phyloP scores from a whole-genome alignment of 768 basidiomycete species.

The Podaxis sp. region DNA sequence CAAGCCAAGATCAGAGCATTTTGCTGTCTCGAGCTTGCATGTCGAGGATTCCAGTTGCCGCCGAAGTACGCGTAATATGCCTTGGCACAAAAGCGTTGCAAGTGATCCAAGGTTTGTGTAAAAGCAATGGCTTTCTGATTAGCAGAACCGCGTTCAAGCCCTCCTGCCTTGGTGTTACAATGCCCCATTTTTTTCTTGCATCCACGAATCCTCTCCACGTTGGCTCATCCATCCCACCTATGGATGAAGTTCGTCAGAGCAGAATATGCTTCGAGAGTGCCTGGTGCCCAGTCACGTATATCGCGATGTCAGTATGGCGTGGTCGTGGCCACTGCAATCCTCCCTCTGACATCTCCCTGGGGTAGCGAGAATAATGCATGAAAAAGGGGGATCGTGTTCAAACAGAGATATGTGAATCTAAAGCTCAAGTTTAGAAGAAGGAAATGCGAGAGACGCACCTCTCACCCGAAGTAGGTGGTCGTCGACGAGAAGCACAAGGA shows the following conservation, averaged over 20 bases:
- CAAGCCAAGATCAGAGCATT: background rate
- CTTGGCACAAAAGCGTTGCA: background rate
- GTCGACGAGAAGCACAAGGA: background rate
- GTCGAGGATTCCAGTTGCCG: background rate
- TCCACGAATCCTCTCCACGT: background rate
- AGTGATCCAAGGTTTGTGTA: background rate
- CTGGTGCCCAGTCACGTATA: background rate
- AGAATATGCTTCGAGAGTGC: background rate
- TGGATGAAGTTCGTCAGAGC: background rate
- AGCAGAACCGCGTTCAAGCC: background rate
- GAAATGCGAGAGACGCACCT: background rate
- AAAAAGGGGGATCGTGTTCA: background rate
- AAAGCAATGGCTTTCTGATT: background rate
- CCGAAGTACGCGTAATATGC: background rate
- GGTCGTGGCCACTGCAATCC: background rate
- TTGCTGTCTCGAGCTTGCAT: background rate
- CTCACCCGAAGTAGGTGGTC: background rate
- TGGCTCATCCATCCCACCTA: background rate
- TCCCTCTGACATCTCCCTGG: background rate
- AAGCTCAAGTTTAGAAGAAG: background rate
- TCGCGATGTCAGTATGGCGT: background rate
- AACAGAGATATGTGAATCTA: background rate
- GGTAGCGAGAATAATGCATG: background rate
- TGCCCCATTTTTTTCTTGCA: background rate
- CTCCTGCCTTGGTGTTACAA: background rate